Evolutionary conservation across 163 green algal species (phyloP).

Genomic region (Chloroidium sp.): DNA sequence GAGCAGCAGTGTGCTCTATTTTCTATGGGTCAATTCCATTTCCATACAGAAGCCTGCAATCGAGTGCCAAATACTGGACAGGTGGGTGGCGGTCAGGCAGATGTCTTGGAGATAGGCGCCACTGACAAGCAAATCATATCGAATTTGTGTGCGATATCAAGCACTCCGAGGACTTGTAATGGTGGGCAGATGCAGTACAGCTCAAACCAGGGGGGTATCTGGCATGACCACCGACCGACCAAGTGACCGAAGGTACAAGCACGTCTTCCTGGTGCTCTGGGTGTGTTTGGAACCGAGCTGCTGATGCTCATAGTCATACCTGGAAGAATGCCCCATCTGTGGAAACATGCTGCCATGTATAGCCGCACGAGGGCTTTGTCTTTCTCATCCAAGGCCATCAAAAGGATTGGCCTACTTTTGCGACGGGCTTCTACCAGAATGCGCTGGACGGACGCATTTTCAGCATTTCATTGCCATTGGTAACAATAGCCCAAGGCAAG

Average conservation of each 20-base stretch:
- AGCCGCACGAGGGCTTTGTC: slow-evolving; percentile 23
- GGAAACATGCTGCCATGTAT: slow-evolving; percentile 32
- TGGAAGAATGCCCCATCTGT: slow-evolving; percentile 35
- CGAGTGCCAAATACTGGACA: not conserved
- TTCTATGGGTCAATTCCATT: too few species aligned
- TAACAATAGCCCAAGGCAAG: too few species aligned
- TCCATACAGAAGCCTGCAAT: slow-evolving; percentile 1
- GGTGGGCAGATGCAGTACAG: not conserved
- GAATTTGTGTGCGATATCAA: not conserved
- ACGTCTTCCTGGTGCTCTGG: too few species aligned
- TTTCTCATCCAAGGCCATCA: slow-evolving; percentile 5
- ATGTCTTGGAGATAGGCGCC: not conserved
- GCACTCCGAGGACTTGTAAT: not conserved
- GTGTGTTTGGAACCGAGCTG: too few species aligned
- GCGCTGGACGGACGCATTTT: too few species aligned
- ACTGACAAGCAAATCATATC: not conserved
- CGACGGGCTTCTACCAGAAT: too few species aligned
- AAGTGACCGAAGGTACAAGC: too few species aligned
- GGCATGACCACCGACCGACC: too few species aligned
- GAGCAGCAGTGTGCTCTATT: too few species aligned
- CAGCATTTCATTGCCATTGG: too few species aligned
- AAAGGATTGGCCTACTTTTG: too few species aligned
- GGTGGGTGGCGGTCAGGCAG: not conserved
- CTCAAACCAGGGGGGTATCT: not conserved
- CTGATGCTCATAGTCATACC: slow-evolving; percentile 8